Percentiles rank a stretch among this genome's conserved stretches.
Evolutionary conservation across 345 rosid genomes (phyloP).

Genomic region (Conringia planisiliqua): DNA sequence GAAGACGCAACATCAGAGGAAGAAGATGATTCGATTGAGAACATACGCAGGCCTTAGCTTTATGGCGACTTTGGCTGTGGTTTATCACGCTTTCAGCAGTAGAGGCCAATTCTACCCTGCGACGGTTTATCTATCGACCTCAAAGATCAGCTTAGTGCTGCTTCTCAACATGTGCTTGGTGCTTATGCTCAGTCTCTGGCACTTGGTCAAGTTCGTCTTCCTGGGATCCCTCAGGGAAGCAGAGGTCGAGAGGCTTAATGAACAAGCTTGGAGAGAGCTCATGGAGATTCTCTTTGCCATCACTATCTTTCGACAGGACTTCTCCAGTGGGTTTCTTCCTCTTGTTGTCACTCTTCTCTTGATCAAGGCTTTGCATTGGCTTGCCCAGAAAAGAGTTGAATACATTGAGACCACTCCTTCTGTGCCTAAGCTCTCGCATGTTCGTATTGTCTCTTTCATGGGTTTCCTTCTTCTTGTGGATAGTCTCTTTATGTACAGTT

Average conservation of each 20-base stretch:
- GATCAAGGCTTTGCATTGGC: slow-evolving; percentile 90
- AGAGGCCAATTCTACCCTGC: slow-evolving; percentile 94
- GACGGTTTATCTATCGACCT: slow-evolving; percentile 76
- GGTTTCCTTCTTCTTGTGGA: slow-evolving; percentile 80
- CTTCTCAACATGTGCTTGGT: slow-evolving; percentile 92
- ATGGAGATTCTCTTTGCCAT: slow-evolving; percentile 96
- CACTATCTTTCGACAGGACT: slow-evolving; percentile 91
- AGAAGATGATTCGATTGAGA: slow-evolving; percentile 66
- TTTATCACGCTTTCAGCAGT: slow-evolving; percentile 83
- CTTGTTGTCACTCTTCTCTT: slow-evolving; percentile 75
- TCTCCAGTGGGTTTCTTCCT: slow-evolving; percentile 75
- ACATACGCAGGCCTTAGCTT: slow-evolving; percentile 74
- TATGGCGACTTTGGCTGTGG: slow-evolving; percentile 52
- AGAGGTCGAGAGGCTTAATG: slow-evolving; percentile 89
- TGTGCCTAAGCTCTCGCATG: slow-evolving; percentile 64
- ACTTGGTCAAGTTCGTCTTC: slow-evolving; percentile 68
- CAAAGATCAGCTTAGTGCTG: slow-evolving; percentile 78
- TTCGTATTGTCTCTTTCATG: slow-evolving; percentile 80
- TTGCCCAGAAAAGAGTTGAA: slow-evolving; percentile 96
- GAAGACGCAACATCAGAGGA: background rate
- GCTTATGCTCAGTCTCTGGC: slow-evolving; percentile 81
- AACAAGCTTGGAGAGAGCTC: slow-evolving; percentile 93
- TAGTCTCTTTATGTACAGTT: slow-evolving; percentile 61
- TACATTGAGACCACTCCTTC: slow-evolving; percentile 93
- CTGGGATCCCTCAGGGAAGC: slow-evolving; percentile 94